These are phyloP conservation scores for Zygotorulaspora chibaensis DNA, from an alignment of 805 yeast species.

Conservation along the genomic window DNA sequence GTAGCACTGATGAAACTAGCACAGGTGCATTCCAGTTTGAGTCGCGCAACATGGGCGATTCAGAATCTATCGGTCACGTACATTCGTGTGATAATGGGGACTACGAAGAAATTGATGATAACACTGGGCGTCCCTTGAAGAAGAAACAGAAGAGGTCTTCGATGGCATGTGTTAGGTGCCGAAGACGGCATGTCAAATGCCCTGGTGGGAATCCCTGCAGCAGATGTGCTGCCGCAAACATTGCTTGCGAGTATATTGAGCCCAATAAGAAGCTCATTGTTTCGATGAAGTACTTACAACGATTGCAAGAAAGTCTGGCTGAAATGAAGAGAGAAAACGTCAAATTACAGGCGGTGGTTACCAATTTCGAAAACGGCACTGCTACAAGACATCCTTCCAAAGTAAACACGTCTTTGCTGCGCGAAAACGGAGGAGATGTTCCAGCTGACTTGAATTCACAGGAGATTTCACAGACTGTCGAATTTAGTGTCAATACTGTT, in stretches of 20 bases:
- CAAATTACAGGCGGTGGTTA: slow-evolving; percentile 40
- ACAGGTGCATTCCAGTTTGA: no score
- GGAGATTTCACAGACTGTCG: background rate
- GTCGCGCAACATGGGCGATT: no score
- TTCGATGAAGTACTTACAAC: slow-evolving; percentile 63
- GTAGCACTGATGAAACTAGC: background rate
- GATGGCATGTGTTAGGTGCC: slow-evolving; percentile 56
- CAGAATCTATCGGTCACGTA: no score
- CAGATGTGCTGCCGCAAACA: slow-evolving; percentile 52
- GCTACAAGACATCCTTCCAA: background rate
- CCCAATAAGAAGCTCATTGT: slow-evolving; percentile 70
- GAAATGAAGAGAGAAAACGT: slow-evolving; percentile 63
- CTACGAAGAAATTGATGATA: background rate
- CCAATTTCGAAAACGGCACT: background rate
- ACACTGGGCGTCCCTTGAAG: slow-evolving; percentile 3
- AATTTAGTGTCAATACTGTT: slow-evolving; percentile 12
- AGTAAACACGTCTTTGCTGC: background rate
- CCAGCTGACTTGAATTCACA: background rate
- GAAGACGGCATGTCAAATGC: slow-evolving; percentile 69
- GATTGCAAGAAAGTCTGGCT: slow-evolving; percentile 64
- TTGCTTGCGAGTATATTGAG: slow-evolving; percentile 65
- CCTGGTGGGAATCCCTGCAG: slow-evolving; percentile 74
- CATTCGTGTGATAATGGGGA: background rate
- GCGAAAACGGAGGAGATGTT: background rate
- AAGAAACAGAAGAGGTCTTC: slow-evolving; percentile 24